Evolutionary conservation across 2,329 filamentous ascomycete species (phyloP).

Genomic region (Xylariaceae sp.): DNA sequence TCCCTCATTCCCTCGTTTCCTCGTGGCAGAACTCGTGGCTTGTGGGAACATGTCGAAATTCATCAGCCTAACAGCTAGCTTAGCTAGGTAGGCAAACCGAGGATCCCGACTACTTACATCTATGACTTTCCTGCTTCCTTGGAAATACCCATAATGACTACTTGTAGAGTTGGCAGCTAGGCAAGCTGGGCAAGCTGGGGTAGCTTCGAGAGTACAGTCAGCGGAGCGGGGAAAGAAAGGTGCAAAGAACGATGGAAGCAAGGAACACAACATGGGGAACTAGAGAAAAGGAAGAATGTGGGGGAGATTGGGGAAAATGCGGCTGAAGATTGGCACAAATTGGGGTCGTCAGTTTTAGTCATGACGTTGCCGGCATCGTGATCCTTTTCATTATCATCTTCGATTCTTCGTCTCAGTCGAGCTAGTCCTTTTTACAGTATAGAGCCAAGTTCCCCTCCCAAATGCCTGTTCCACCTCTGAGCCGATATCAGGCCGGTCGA

Average conservation of each 20-base stretch:
- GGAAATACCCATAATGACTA: too few species aligned
- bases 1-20: slow-evolving; percentile 11
- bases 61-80: too few species aligned
- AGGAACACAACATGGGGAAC: slow-evolving; percentile 13
- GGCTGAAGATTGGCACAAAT: slow-evolving; percentile 25
- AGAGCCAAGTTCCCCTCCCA: background rate
- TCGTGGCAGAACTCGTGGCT: slow-evolving; percentile 26
- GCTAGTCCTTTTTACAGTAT: background rate
- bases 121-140: too few species aligned
- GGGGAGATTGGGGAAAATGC: slow-evolving; percentile 28
- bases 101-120: too few species aligned
- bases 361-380: slow-evolving; percentile 20
- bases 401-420: background rate
- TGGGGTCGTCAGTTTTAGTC: slow-evolving; percentile 3
- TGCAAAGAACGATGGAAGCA: background rate
- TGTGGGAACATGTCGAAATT: slow-evolving; percentile 15
- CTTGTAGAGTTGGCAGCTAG: too few species aligned
- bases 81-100: background rate
- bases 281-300: slow-evolving; percentile 7
- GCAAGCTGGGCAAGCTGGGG: too few species aligned
- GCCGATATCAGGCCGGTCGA: background rate
- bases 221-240: slow-evolving; percentile 1
- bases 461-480: background rate
- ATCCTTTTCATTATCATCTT: slow-evolving; percentile 16
- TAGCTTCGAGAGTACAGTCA: too few species aligned